A percentile compares a stretch with the other conserved stretches of the same genome.
phyloP scores from a whole-genome alignment of 2,329 filamentous ascomycete genomes.

The Penicillium corylophilum region DNA sequence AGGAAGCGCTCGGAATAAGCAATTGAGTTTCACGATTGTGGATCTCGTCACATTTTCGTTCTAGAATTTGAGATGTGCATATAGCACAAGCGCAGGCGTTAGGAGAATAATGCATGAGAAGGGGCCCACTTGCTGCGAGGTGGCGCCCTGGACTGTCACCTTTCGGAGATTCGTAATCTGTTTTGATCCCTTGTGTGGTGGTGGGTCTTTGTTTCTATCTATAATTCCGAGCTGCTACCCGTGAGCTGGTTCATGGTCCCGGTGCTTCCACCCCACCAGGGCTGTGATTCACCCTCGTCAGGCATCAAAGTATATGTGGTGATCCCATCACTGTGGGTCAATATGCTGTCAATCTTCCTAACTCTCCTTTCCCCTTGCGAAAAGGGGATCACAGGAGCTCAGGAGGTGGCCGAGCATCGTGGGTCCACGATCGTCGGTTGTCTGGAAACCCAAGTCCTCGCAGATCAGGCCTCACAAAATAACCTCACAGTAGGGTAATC shows the following conservation, averaged over 20 bases:
- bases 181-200: background rate
- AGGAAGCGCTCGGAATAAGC: constrained; percentile 42
- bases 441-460: background rate
- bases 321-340: constrained; percentile 12
- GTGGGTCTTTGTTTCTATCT: background rate
- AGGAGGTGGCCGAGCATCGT: constrained; percentile 14
- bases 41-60: background rate
- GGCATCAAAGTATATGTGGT: background rate
- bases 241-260: background rate
- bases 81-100: background rate
- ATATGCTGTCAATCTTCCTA: constrained; percentile 3
- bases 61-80: background rate
- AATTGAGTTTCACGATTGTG: background rate
- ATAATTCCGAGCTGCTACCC: background rate
- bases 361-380: background rate
- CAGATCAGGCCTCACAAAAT: constrained; percentile 6
- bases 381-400: constrained; percentile 1
- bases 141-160: background rate
- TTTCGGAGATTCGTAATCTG: background rate
- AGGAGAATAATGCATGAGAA: background rate
- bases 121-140: background rate
- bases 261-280: background rate
- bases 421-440: constrained; percentile 6
- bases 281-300: background rate
- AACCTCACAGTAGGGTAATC: background rate